Conservation (phyloP, 2,329 filamentous ascomycete species). For the Pseudogymnoascus sp. region DNA sequence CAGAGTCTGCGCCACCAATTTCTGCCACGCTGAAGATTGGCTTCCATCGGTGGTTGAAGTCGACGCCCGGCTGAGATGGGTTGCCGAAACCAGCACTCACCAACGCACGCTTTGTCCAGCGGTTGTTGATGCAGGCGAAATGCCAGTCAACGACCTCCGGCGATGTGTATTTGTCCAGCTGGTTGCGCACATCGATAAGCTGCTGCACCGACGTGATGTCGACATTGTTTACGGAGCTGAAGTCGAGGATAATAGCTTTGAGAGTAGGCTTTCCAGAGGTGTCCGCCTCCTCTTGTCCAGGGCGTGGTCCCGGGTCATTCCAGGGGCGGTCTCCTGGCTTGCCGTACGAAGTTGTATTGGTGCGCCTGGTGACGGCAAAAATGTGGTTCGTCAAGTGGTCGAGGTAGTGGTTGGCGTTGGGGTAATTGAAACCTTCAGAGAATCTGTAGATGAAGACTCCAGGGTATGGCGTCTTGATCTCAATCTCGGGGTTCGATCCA, state of each 20-base stretch:
- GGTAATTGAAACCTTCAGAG: slow-evolving; percentile 91
- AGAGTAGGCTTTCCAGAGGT: slow-evolving; percentile 56
- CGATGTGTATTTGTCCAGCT: slow-evolving; percentile 75
- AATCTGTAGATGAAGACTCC: slow-evolving; percentile 96
- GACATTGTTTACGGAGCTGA: slow-evolving; percentile 86
- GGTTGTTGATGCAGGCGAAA: slow-evolving; percentile 85
- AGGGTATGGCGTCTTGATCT: slow-evolving; percentile 74
- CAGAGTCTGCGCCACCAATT: slow-evolving; percentile 63
- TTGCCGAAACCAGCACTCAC: slow-evolving; percentile 83
- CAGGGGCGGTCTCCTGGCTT: slow-evolving; percentile 75
- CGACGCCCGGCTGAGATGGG: slow-evolving; percentile 48
- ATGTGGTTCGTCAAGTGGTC: slow-evolving; percentile 67
- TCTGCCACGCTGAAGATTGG: slow-evolving; percentile 94
- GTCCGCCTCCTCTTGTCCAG: slow-evolving; percentile 39
- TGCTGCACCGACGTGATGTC: slow-evolving; percentile 90
- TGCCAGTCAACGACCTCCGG: slow-evolving; percentile 90
- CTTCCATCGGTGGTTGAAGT: slow-evolving; percentile 65
- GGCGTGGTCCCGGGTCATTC: slow-evolving; percentile 80
- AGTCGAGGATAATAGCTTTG: slow-evolving; percentile 88
- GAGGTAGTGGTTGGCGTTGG: slow-evolving; percentile 82
- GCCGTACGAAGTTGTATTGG: slow-evolving; percentile 57
- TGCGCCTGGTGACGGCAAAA: slow-evolving; percentile 65
- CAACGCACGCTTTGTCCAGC: slow-evolving; percentile 89
- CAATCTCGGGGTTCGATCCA: slow-evolving; percentile 78
- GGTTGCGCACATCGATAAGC: slow-evolving; percentile 88